Base-by-base conservation (phyloP, 2,329 filamentous ascomycete species). In the Colletotrichum zoysiae region DNA sequence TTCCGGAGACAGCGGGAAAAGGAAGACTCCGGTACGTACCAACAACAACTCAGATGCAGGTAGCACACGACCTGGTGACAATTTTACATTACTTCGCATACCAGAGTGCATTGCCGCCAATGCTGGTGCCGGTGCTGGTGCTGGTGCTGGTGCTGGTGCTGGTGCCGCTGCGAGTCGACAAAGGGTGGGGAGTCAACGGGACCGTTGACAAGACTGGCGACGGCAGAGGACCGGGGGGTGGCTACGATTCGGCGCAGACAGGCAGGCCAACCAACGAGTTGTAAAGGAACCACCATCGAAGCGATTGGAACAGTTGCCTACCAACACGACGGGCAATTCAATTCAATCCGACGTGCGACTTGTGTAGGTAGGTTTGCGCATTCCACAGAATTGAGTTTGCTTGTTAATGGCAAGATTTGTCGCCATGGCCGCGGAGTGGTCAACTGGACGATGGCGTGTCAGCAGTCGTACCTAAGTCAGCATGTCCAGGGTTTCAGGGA, bases 361-460 rank as follows among this genome's bases (percentile, higher is more conserved):
- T 35, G 42, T 30, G 46, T 48, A 48, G 46, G 46, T 46, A 30
- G 30, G 30, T 30, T 12, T 48, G 44, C n/a, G 26, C 23, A 48
- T 57, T 51, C 23, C 30, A 40, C 40, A 53, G 23, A 64, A 55
- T 68, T 68, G 58, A 58, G 46, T 69, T 68, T 63, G 20, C 58
- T 68, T 67, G 64, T 51, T 57, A 40, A 57, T n/a, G 50, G 20
- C 11, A 33, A 48, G 26, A 23, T 38, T 55, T 65, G 26, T 30
- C 44, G 44, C 26, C 12, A 5, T 14, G 30, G 23, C 46, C n/a
- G 42, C 46, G 35, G 61, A 20, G 58, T 56, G 53, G 44, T 53
- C 33, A 66, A 67, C 44, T 33, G 53, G 11, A 53, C 57, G 56
- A 33, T 40, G 20, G 30, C 44, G 48, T 60, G 44, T 44, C 35